phyloP scores from a whole-genome alignment of 2,329 filamentous ascomycete species.

The Calonectria montana region DNA sequence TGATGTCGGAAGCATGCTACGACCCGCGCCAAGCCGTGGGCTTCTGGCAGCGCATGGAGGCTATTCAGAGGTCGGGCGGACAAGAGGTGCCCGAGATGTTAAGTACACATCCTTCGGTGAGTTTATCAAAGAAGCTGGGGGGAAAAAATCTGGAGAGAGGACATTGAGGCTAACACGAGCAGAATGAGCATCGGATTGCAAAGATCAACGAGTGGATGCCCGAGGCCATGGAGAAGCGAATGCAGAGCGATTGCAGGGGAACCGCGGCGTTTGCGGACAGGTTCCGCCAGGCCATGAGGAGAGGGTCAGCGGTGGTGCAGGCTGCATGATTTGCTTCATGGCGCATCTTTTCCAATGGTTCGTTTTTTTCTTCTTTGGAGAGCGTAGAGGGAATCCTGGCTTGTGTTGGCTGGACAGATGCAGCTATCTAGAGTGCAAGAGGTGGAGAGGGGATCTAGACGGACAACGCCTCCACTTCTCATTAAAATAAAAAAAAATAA shows the following conservation, averaged over 20 bases:
- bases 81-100: slow-evolving; percentile 75
- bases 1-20: slow-evolving; percentile 86
- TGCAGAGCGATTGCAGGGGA: slow-evolving; percentile 64
- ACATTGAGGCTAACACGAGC: neutral
- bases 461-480: neutral
- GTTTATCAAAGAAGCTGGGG: too few relatives aligned
- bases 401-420: neutral
- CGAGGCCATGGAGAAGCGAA: slow-evolving; percentile 64
- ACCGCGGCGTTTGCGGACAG: slow-evolving; percentile 64
- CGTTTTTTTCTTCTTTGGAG: too few relatives aligned
- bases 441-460: neutral
- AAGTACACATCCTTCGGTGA: slow-evolving; percentile 79
- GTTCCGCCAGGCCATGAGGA: slow-evolving; percentile 61
- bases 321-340: neutral
- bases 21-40: slow-evolving; percentile 74
- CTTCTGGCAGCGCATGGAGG: slow-evolving; percentile 77
- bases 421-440: neutral
- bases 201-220: slow-evolving; percentile 74
- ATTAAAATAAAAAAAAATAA: too few relatives aligned
- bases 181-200: slow-evolving; percentile 72
- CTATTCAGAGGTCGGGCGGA: slow-evolving; percentile 50
- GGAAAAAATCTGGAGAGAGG: too few relatives aligned
- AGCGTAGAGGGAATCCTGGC: neutral
- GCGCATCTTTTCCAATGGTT: neutral
- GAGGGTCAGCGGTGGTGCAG: slow-evolving; percentile 37